A percentile compares a stretch with the other conserved stretches of the same genome.
Conservation (phyloP, 1,139 yeast species). For the Blastobotrys ciferrii region DNA sequence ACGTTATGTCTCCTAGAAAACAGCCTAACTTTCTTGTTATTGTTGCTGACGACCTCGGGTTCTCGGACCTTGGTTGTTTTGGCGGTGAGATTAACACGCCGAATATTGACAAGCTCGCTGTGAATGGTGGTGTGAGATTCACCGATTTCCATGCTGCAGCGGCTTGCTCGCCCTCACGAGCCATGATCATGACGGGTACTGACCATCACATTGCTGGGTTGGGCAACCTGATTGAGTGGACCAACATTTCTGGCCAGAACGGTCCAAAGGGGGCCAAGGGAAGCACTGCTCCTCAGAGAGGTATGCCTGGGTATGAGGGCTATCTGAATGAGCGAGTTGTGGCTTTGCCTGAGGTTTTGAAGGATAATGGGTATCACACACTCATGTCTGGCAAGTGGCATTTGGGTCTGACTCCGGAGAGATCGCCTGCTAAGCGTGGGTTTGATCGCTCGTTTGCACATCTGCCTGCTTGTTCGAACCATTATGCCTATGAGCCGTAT, state of each 20-base stretch:
- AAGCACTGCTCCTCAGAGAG: conserved; percentile 24
- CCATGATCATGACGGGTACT: conserved; percentile 60
- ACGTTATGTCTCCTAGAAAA: too few relatives aligned
- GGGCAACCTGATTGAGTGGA: conserved; percentile 57
- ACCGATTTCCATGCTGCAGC: conserved; percentile 64
- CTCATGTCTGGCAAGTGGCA: conserved; percentile 61
- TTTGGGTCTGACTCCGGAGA: conserved; percentile 48
- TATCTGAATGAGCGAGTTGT: conserved; percentile 53
- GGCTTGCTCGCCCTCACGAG: conserved; percentile 64
- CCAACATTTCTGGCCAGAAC: conserved; percentile 36
- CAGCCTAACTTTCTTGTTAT: conserved; percentile 49
- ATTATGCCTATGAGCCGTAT: conserved; percentile 49
- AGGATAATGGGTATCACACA: conserved; percentile 51
- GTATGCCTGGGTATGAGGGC: conserved; percentile 58
- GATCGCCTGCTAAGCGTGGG: conserved; percentile 53
- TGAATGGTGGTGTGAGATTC: conserved; percentile 44
- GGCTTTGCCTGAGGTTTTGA: conserved; percentile 50
- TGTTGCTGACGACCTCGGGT: conserved; percentile 63
- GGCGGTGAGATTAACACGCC: conserved; percentile 64
- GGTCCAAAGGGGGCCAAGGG: conserved; percentile 16
- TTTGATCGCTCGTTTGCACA: conserved; percentile 51
- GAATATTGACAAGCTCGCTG: conserved; percentile 46
- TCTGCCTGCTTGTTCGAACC: conserved; percentile 60
- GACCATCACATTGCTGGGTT: conserved; percentile 62
- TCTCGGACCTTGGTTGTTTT: conserved; percentile 55